A percentile compares a stretch with the other conserved stretches of the same genome.
Evolutionary conservation across 2,329 filamentous ascomycete genomes (phyloP).

Genomic region (Colletotrichum scovillei): DNA sequence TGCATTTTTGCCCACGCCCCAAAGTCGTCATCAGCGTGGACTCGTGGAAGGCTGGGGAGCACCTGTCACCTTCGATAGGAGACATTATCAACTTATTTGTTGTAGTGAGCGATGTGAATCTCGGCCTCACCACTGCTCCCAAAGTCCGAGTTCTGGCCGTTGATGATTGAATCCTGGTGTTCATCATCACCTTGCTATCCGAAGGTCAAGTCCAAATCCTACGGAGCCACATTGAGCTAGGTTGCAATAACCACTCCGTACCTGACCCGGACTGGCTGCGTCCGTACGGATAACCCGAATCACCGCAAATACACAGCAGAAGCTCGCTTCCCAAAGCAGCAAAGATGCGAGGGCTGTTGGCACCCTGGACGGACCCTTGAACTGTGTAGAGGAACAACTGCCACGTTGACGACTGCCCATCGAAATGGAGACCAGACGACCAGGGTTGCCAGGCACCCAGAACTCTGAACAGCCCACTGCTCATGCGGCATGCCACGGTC

Average conservation of each 20-base stretch:
- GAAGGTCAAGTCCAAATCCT: not conserved
- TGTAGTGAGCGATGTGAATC: not conserved
- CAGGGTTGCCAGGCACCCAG: conserved; percentile 1
- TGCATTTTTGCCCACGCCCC: not conserved
- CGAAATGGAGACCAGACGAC: conserved; percentile 14
- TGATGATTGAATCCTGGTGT: not conserved
- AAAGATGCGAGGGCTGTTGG: not conserved
- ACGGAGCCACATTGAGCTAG: not conserved
- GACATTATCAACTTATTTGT: not conserved
- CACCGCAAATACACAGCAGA: not conserved
- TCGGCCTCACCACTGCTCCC: not conserved
- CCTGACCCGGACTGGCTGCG: not conserved
- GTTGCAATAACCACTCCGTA: not conserved
- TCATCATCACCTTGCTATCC: not conserved
- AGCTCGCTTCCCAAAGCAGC: not conserved
- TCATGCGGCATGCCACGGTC: conserved; percentile 1
- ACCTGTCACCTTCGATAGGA: not conserved
- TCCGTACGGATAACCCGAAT: not conserved
- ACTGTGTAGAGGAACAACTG: conserved; percentile 12
- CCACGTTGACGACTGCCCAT: conserved; percentile 29
- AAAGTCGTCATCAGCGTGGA: not conserved
- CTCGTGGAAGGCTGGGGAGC: not conserved
- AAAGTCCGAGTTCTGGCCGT: not conserved
- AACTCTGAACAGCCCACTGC: not conserved
- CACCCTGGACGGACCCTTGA: not conserved